Base-by-base conservation (phyloP, 2,329 filamentous ascomycete species). In the Trichoderma hamatum region DNA sequence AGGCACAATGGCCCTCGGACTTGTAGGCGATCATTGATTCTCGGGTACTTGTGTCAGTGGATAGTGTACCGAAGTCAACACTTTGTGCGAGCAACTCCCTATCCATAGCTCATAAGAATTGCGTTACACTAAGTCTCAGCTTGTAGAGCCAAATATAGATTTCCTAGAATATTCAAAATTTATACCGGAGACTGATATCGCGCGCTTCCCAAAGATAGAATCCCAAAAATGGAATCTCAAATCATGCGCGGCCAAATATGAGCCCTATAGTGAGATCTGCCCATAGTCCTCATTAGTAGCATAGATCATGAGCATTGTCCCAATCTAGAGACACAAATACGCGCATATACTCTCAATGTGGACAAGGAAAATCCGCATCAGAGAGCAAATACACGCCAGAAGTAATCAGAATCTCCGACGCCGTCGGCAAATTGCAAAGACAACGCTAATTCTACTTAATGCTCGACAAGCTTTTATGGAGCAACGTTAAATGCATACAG, bases 401-500 rank as follows among this genome's bases (percentile, higher is more conserved):
- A 5, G 21, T 49, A 46, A 46, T 7, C 3, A 5, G 30, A 36
- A 3, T 11, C n/a, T 30, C n/a, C 46, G 43, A 24, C 16, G 52
- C 30, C 30, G 28, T 36, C 21, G 30, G 43, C 30, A 52, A 52
- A 63, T 52, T 19, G 49, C 1, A 7, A 49, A 24, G 26, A 46
- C 36, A 49, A 11, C n/a, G n/a, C 46, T 49, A 49, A 49, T 13
- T 3, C 46, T 21, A 49, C 21, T 49, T 49, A 43, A 43, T n/a
- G 11, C n/a, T 49, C 6, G 21, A 21, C 46, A 49, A 61, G 30
- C 60, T 36, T 54, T 24, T 54, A 36, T n/a, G 52, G 30, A 39
- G 60, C 46, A 63, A 63, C 60, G 60, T 54, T 54, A 39, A 39
- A 21, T 63, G 46, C 60, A 63, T 63, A 5, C 39, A 26, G 26